phyloP scores from a whole-genome alignment of 2,329 filamentous ascomycete genomes.

The Ophiostoma perfectum region DNA sequence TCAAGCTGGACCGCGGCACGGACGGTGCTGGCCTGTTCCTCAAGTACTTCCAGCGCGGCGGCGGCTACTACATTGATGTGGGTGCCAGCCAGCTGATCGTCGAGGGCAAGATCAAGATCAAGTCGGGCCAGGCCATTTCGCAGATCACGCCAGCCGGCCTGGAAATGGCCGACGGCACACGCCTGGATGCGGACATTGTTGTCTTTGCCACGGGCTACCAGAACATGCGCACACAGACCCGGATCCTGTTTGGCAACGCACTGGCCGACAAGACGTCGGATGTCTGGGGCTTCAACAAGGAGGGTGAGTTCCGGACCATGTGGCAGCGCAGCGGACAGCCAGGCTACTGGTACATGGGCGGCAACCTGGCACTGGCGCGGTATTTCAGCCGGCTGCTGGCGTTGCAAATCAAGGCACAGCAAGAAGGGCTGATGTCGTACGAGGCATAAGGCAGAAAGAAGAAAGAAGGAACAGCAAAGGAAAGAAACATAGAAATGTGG shows the following conservation, averaged over 20 bases:
- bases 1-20: slow-evolving; percentile 52
- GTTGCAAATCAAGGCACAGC: slow-evolving; percentile 46
- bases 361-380: slow-evolving; percentile 57
- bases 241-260: slow-evolving; percentile 55
- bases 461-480: neutral
- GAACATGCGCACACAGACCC: slow-evolving; percentile 60
- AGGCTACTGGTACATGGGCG: slow-evolving; percentile 61
- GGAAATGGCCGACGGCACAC: slow-evolving; percentile 44
- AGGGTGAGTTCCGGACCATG: slow-evolving; percentile 51
- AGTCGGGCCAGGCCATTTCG: slow-evolving; percentile 45
- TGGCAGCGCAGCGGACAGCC: slow-evolving; percentile 58
- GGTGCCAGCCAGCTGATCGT: slow-evolving; percentile 49
- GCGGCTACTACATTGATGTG: slow-evolving; percentile 57
- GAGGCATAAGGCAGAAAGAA: neutral
- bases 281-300: slow-evolving; percentile 56
- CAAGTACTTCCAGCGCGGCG: slow-evolving; percentile 57
- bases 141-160: slow-evolving; percentile 41
- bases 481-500: neutral
- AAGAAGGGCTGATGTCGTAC: slow-evolving; percentile 23
- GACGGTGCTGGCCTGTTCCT: slow-evolving; percentile 49
- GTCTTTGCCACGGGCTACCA: slow-evolving; percentile 55
- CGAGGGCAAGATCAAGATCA: slow-evolving; percentile 52
- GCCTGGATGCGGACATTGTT: slow-evolving; percentile 51
- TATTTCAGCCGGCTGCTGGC: slow-evolving; percentile 52
- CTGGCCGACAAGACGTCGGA: slow-evolving; percentile 53